Base-by-base conservation (phyloP, 1,139 yeast genomes). In the Lodderomyces orthopsilosis region DNA sequence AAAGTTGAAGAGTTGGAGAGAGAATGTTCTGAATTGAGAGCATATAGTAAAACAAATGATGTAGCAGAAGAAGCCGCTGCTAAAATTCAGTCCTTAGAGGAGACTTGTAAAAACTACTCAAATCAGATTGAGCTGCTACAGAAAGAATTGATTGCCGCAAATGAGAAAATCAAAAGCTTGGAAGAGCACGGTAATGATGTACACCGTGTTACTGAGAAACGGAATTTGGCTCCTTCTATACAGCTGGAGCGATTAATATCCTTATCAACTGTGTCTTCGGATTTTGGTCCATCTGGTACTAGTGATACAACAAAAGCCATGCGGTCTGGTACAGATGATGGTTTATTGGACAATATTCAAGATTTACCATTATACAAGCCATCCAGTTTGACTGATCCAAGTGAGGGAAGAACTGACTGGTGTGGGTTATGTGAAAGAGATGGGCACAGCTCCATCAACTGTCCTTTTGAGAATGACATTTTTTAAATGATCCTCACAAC, bases 351-450 rank as follows among this genome's bases (percentile, higher is more conserved):
- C 10, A 13, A 8, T 4, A 15, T 30, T 5, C 34, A 30, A 38
- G 43, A 44, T 5, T 60, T 80, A 39, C 84, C 85, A 14, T 68
- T 82, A 1, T 83, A 76, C 47, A 62, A 66, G 41, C 86, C 89
- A 0, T 63, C 63, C 3, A 54, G 52, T 1, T 70, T 70, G 30
- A 57, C 68, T 2, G 96, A 88, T 57, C 85, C 93, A 1, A 74
- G 91, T 4, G 79, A 79, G 1, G 96, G 96, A 1, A 74, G 89
- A 40, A 69, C 67, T 18, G 74, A 81, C 53, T 91, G 96, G 95
- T 91, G 98, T 66, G 96, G 95, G 0, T 70, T 89, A 41, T 91
- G 98, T 65, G 98, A 91, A 62, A 69, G 89, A 44, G 83, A 80
- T 41, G 98, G 98, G 1, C 98, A 91, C 58, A 85, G 81, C 45